Evolutionary conservation across 805 yeast genomes (phyloP).

Genomic region (Scheffersomyces ergatensis): DNA sequence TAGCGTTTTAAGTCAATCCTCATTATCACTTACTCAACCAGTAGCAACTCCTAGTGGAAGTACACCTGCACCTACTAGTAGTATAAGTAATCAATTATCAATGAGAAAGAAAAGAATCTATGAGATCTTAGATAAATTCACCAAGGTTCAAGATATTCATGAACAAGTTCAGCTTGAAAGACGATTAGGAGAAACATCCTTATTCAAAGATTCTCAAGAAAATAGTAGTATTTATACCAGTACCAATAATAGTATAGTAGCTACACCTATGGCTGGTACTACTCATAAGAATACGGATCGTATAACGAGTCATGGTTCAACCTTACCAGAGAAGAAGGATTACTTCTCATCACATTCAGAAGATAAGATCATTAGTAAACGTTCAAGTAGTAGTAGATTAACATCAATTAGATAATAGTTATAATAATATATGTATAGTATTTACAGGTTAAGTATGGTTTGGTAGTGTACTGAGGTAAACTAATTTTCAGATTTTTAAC

Average conservation of each 20-base stretch:
- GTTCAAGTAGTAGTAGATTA: constrained; percentile 4
- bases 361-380: constrained; percentile 1
- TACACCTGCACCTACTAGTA: constrained; percentile 5
- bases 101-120: constrained; percentile 36
- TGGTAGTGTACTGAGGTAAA: no score
- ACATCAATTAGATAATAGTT: not conserved
- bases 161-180: constrained; percentile 8
- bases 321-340: constrained; percentile 2
- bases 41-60: constrained; percentile 5
- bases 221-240: not conserved
- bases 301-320: not conserved
- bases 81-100: constrained; percentile 21
- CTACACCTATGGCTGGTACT: not conserved
- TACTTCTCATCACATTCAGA: constrained; percentile 1
- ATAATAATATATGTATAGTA: not conserved
- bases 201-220: not conserved
- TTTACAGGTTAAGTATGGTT: no score
- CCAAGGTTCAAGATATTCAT: constrained; percentile 34
- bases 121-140: constrained; percentile 41
- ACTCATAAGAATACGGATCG: not conserved
- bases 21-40: constrained; percentile 1
- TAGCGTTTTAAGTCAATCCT: not conserved
- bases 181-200: not conserved
- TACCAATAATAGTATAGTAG: not conserved
- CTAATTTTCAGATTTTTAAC: no score